Conservation (phyloP, 805 yeast species). For the Tetrapisispora fleetii region DNA sequence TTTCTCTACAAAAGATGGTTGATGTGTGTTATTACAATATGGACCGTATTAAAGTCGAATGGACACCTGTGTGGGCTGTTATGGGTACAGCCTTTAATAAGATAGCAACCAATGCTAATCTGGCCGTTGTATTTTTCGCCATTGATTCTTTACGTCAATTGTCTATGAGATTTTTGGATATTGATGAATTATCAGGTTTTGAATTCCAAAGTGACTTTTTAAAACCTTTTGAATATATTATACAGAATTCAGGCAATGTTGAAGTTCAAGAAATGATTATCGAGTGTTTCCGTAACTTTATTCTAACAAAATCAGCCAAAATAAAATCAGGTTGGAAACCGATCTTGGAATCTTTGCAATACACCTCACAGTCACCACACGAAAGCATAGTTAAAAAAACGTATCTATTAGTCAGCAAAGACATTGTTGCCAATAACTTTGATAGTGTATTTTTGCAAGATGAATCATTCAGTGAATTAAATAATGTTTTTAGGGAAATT, state of each 20-base stretch:
- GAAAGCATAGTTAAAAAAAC: conserved; percentile 56
- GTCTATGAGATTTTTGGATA: conserved; percentile 81
- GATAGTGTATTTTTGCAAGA: conserved; percentile 61
- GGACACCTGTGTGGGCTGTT: conserved; percentile 92
- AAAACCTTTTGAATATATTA: conserved; percentile 77
- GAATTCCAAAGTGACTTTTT: conserved; percentile 91
- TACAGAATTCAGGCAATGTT: conserved; percentile 52
- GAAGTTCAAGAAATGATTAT: conserved; percentile 82
- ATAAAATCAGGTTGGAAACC: conserved; percentile 95
- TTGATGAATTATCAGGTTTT: conserved; percentile 91
- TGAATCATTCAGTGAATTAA: conserved; percentile 48
- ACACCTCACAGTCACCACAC: conserved; percentile 49
- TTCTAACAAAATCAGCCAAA: conserved; percentile 57
- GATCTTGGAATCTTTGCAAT: conserved; percentile 66
- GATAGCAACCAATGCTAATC: conserved; percentile 73
- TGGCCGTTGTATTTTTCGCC: conserved; percentile 77
- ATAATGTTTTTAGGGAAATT: conserved; percentile 66
- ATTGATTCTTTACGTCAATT: conserved; percentile 88
- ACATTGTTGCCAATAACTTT: conserved; percentile 52
- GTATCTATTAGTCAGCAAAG: conserved; percentile 45
- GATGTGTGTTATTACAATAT: conserved; percentile 97
- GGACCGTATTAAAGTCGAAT: conserved; percentile 91
- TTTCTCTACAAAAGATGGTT: conserved; percentile 87
- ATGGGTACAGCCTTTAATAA: conserved; percentile 84
- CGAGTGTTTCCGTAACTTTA: conserved; percentile 81